Evolutionary conservation across 805 yeast species (phyloP).

Genomic region (Yamadazyma philogaea): DNA sequence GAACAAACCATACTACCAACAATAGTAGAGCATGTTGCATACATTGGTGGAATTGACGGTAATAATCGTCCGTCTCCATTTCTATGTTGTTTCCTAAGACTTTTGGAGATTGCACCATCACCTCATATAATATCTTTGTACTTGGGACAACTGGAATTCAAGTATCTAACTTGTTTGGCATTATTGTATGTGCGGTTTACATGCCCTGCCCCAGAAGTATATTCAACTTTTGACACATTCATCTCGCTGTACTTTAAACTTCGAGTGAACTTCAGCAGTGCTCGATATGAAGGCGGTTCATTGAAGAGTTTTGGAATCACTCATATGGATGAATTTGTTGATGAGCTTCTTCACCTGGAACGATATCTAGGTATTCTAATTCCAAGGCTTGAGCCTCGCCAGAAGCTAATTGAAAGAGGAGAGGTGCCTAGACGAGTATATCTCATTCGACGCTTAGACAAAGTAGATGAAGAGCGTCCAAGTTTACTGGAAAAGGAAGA

Average conservation of each 20-base stretch:
- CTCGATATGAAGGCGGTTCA: slow-evolving; percentile 19
- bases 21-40: slow-evolving; percentile 32
- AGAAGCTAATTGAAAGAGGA: slow-evolving; percentile 41
- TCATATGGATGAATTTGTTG: slow-evolving; percentile 74
- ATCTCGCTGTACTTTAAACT: slow-evolving; percentile 69
- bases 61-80: slow-evolving; percentile 66
- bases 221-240: slow-evolving; percentile 50
- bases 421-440: slow-evolving; percentile 39
- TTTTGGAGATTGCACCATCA: slow-evolving; percentile 74
- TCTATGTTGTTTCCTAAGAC: slow-evolving; percentile 69
- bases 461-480: slow-evolving; percentile 11
- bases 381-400: slow-evolving; percentile 54
- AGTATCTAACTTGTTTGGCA: slow-evolving; percentile 68
- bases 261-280: slow-evolving; percentile 35
- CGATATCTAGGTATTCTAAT: slow-evolving; percentile 72
- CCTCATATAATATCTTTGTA: slow-evolving; percentile 53
- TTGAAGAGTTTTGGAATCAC: slow-evolving; percentile 33
- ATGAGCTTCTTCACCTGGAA: slow-evolving; percentile 51
- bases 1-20: slow-evolving; percentile 39
- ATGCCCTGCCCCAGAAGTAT: slow-evolving; percentile 36
- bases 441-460: slow-evolving; percentile 16
- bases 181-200: slow-evolving; percentile 61
- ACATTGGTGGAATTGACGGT: slow-evolving; percentile 58
- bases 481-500: background rate
- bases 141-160: slow-evolving; percentile 60